Evolutionary conservation across 768 basidiomycete species (phyloP).

Genomic region (Clavaria fumosa): DNA sequence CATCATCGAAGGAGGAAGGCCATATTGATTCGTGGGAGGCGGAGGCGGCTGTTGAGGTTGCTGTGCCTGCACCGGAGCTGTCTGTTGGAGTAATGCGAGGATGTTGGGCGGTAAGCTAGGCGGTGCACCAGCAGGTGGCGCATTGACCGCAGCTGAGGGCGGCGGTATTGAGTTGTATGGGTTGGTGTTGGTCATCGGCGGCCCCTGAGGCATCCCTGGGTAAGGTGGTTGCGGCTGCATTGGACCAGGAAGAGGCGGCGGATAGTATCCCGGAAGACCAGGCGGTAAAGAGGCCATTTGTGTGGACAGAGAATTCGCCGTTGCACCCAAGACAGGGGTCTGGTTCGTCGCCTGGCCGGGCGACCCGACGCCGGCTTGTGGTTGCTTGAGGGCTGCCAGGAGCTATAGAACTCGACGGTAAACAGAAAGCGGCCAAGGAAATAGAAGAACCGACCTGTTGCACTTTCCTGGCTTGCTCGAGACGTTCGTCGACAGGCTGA

Average conservation of each 20-base stretch:
- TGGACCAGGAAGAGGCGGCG: constrained; percentile 22
- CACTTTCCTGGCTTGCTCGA: constrained; percentile 79
- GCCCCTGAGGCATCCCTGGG: constrained; percentile 18
- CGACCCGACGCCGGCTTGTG: constrained; percentile 25
- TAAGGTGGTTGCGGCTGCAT: constrained; percentile 20
- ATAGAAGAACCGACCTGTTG: constrained; percentile 38
- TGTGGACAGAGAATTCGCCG: constrained; percentile 22
- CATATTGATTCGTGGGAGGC: constrained; percentile 21
- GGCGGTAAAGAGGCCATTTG: constrained; percentile 25
- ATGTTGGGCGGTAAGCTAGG: constrained; percentile 49
- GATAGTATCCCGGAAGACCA: constrained; percentile 17
- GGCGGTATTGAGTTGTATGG: constrained; percentile 13
- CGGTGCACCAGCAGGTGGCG: constrained; percentile 20
- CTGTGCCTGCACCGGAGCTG: constrained; percentile 26
- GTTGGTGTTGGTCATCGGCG: constrained; percentile 13
- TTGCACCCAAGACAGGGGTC: no score
- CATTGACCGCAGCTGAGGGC: constrained; percentile 23
- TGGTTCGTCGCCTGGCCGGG: no score
- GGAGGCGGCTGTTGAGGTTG: constrained; percentile 26
- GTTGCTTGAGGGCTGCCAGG: constrained; percentile 67
- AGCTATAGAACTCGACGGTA: constrained; percentile 22
- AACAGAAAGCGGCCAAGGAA: background rate
- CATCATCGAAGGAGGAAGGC: constrained; percentile 26
- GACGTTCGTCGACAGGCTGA: constrained; percentile 53
- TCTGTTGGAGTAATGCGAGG: constrained; percentile 41